Base-by-base conservation (phyloP, 768 basidiomycete genomes). In the Tylopilus balloui region DNA sequence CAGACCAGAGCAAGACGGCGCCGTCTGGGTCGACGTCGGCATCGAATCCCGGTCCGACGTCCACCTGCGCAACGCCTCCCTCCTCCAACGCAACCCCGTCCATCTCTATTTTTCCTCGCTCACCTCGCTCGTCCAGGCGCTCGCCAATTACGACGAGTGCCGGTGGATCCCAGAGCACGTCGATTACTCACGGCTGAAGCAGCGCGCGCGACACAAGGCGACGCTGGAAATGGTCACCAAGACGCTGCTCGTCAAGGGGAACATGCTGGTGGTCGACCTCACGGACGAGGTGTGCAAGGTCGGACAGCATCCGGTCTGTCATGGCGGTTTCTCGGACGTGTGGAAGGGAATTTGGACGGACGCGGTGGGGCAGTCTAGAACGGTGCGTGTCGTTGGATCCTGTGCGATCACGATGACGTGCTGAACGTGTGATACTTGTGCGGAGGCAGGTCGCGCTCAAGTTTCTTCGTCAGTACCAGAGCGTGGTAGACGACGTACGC, bases 301-400 rank as follows among this genome's bases (percentile, higher is more conserved):
- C 15, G 79, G 78, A 2, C 66, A 71, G 39, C 65, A 72, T 50
- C 71, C 80, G 0, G 72, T 78, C 29, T 76, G 69, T 23, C 73
- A 76, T 61, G 81, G 81, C 1, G 73, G 77, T 6, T 83, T 82
- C 48, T 74, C 79, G 25, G 81, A 82, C 58, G 78, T 83, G 5
- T 83, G 79, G 79, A 78, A 78, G 61, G 81, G 78, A 0, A 53
- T 61, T 5, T 81, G 79, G 80, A 71, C 69, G 52, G 78, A 77
- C 50, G 64, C 72, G n/a, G 14, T 69, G 69, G 58, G 76, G 68
- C 57, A 69, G 20, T 53, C 57, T 17, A 52, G 21, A 24, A 42
- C 42, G 54, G 68, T 69, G 36, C 17, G 53, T 47, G 7, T 4
- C 13, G 3, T 20, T 4, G 4, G 25, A 5, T 27, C 25, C 9